Evolutionary conservation across 1,284 basidiomycete genomes (phyloP).

Genomic region (Tranzscheliella williamsii): DNA sequence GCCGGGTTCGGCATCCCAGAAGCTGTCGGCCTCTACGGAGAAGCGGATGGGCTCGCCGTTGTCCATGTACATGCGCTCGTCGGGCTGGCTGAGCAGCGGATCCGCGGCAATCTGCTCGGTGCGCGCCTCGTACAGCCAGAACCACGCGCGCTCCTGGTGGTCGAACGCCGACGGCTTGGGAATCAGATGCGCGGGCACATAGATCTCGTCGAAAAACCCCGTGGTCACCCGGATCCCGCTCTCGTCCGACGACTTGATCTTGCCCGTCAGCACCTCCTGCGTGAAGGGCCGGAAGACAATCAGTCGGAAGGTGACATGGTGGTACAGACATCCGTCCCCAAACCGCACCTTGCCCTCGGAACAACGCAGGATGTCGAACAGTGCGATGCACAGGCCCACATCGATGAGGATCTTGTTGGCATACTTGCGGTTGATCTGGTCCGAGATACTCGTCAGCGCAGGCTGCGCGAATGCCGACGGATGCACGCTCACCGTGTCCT

Average conservation of each 20-base stretch:
- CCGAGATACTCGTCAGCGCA: conserved; percentile 72
- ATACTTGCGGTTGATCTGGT: conserved; percentile 88
- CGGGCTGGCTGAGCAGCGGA: conserved; percentile 46
- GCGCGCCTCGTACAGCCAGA: conserved; percentile 62
- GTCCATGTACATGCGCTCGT: conserved; percentile 83
- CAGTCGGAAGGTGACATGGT: conserved; percentile 88
- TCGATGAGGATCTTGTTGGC: conserved; percentile 90
- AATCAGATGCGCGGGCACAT: conserved; percentile 71
- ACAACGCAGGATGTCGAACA: conserved; percentile 82
- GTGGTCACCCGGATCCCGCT: conserved; percentile 72
- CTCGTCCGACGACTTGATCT: conserved; percentile 74
- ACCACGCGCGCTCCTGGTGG: conserved; percentile 61
- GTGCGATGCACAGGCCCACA: conserved; percentile 83
- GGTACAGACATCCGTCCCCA: conserved; percentile 92
- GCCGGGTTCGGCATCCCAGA: conserved; percentile 87
- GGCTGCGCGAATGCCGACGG: conserved; percentile 75
- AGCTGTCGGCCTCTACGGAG: conserved; percentile 82
- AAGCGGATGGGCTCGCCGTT: conserved; percentile 81
- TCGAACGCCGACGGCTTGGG: conserved; percentile 74
- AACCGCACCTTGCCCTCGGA: conserved; percentile 91
- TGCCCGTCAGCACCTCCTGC: conserved; percentile 85
- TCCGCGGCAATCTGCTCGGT: conserved; percentile 46
- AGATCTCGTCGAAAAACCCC: conserved; percentile 93
- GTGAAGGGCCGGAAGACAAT: conserved; percentile 89
- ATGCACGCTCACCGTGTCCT: conserved; percentile 77